These are phyloP conservation scores for Calamus simplicifolius DNA, from an alignment of 176 grass and related monocot genomes.

Conservation along the genomic window DNA sequence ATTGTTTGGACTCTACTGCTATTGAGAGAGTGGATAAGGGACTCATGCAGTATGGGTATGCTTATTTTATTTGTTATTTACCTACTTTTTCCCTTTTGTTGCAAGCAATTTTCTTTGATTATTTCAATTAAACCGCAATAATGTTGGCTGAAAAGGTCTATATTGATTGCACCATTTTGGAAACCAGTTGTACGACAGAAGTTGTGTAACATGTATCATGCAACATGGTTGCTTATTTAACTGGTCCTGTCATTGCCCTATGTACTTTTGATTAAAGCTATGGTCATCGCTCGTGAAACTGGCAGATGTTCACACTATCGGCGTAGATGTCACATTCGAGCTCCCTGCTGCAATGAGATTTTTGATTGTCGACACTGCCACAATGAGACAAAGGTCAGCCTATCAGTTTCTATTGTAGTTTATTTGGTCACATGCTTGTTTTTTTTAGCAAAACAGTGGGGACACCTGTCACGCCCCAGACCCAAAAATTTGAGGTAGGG, in stretches of 20 bases:
- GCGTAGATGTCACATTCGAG: slow-evolving; percentile 67
- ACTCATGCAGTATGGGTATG: slow-evolving; percentile 88
- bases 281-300: not conserved
- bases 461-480: too few species aligned
- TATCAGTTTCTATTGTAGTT: not conserved
- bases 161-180: too few species aligned
- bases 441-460: not conserved
- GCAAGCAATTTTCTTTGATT: not conserved
- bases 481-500: too few species aligned
- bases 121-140: too few species aligned
- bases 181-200: too few species aligned
- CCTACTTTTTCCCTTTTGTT: not conserved
- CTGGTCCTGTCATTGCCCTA: too few species aligned
- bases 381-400: slow-evolving; percentile 77
- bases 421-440: not conserved
- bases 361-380: slow-evolving; percentile 93
- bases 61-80: not conserved
- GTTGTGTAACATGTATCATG: too few species aligned
- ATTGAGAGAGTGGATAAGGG: slow-evolving; percentile 37
- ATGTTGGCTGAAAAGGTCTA: too few species aligned
- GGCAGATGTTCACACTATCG: slow-evolving; percentile 70
- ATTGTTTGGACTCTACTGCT: slow-evolving; percentile 18
- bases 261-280: too few species aligned
- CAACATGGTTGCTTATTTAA: too few species aligned
- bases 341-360: slow-evolving; percentile 74